phyloP scores from a whole-genome alignment of 176 grass and related monocot species.

The Tillandsia fasciculata region DNA sequence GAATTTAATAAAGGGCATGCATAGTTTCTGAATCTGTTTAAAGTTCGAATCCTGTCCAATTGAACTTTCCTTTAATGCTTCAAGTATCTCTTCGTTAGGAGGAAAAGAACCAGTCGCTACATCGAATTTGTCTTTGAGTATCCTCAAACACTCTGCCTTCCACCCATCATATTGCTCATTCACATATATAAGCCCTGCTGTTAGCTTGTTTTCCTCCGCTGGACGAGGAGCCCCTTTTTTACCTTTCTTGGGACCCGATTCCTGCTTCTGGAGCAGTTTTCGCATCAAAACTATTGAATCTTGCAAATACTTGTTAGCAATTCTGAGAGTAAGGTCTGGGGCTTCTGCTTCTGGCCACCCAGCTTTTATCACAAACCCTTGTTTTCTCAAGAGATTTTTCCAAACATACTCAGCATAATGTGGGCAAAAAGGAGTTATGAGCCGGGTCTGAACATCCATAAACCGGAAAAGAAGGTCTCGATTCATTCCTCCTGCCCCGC shows the following conservation, averaged over 20 bases:
- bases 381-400: slow-evolving; percentile 43
- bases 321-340: slow-evolving; percentile 47
- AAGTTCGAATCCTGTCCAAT: slow-evolving; percentile 45
- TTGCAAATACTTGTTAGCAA: slow-evolving; percentile 69
- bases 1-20: slow-evolving; percentile 70
- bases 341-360: slow-evolving; percentile 44
- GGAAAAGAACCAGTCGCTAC: slow-evolving; percentile 27
- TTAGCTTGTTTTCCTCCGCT: slow-evolving; percentile 39
- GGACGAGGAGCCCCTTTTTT: slow-evolving; percentile 46
- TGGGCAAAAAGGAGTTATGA: slow-evolving; percentile 56
- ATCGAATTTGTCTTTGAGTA: slow-evolving; percentile 48
- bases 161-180: slow-evolving; percentile 75
- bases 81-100: slow-evolving; percentile 48
- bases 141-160: slow-evolving; percentile 61
- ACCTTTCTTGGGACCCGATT: slow-evolving; percentile 59
- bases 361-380: slow-evolving; percentile 57
- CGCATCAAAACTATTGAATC: slow-evolving; percentile 60
- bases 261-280: slow-evolving; percentile 63
- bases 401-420: slow-evolving; percentile 74
- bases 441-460: slow-evolving; percentile 66
- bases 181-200: slow-evolving; percentile 49
- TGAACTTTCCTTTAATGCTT: slow-evolving; percentile 36
- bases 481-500: slow-evolving; percentile 61
- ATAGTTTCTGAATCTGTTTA: slow-evolving; percentile 65
- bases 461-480: slow-evolving; percentile 40